A percentile compares a stretch with the other conserved stretches of the same genome.
Evolutionary conservation across 768 basidiomycete genomes (phyloP).

Genomic region (Hypsizygus marmoreus): DNA sequence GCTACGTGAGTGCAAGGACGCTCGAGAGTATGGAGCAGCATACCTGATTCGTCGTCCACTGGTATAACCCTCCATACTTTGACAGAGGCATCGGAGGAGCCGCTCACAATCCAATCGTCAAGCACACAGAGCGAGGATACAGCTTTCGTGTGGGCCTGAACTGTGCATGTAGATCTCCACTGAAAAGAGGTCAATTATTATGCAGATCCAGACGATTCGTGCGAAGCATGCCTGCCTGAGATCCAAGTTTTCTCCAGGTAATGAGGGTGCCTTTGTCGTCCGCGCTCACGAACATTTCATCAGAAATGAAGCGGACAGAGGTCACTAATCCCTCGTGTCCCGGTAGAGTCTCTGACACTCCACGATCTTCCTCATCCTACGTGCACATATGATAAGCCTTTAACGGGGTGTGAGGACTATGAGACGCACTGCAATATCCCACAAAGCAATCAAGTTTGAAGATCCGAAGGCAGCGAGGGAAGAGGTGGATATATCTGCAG

Average conservation of each 20-base stretch:
- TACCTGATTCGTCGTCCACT: conserved; percentile 33
- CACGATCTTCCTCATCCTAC: conserved; percentile 51
- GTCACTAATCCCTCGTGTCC: conserved; percentile 79
- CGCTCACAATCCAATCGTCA: conserved; percentile 61
- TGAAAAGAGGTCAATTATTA: conserved; percentile 31
- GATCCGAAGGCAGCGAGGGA: conserved; percentile 50
- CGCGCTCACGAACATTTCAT: conserved; percentile 60
- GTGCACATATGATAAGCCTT: conserved; percentile 6
- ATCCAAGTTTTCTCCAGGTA: conserved; percentile 57
- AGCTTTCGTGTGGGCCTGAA: conserved; percentile 66
- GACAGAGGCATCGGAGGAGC: conserved; percentile 79
- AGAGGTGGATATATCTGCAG: conserved; percentile 47
- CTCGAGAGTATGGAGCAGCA: conserved; percentile 9
- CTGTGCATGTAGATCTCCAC: conserved; percentile 53
- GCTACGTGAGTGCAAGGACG: conserved; percentile 5
- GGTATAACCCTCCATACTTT: conserved; percentile 66
- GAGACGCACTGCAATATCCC: conserved; percentile 41
- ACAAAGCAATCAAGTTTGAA: conserved; percentile 45
- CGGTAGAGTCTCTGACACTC: conserved; percentile 69
- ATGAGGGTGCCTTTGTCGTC: conserved; percentile 74
- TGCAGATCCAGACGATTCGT: conserved; percentile 13
- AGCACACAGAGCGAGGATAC: conserved; percentile 67
- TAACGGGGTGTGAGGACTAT: background rate
- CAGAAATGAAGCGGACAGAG: conserved; percentile 65
- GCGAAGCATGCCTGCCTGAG: conserved; percentile 38